Evolutionary conservation across 225 moss, liverwort and hornwort species (phyloP).

Genomic region (Physcomitrium patens): DNA sequence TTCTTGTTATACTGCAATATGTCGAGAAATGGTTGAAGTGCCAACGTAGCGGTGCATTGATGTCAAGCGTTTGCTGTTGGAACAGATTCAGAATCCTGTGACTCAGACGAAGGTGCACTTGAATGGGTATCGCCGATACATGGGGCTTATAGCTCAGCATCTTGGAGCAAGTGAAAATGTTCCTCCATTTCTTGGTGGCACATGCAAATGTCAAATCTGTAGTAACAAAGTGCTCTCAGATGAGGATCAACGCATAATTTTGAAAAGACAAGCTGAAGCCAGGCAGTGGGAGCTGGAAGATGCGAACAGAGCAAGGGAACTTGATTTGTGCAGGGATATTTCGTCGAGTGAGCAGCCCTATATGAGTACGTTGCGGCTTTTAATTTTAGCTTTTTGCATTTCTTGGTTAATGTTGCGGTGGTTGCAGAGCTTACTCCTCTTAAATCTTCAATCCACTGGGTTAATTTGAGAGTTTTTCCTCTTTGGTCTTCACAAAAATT

Average conservation of each 20-base stretch:
- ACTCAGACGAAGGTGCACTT: conserved; percentile 79
- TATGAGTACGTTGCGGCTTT: conserved; percentile 70
- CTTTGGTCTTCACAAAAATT: conserved; percentile 17
- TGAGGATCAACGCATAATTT: conserved; percentile 38
- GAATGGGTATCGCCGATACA: conserved; percentile 73
- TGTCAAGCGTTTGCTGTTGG: conserved; percentile 23
- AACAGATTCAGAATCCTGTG: conserved; percentile 68
- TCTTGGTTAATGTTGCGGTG: conserved; percentile 83
- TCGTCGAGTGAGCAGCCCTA: conserved; percentile 67
- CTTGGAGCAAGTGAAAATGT: conserved; percentile 67
- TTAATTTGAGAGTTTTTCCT: conserved; percentile 28
- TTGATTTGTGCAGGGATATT: conserved; percentile 42
- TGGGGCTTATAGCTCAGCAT: conserved; percentile 55
- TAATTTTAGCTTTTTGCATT: conserved; percentile 77
- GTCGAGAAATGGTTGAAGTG: not conserved
- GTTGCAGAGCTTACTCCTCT: conserved; percentile 45
- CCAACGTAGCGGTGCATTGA: conserved; percentile 8
- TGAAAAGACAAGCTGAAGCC: conserved; percentile 46
- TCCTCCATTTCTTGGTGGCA: conserved; percentile 76
- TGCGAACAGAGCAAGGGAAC: conserved; percentile 44
- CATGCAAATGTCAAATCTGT: conserved; percentile 81
- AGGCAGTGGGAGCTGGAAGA: conserved; percentile 44
- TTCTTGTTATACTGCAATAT: not conserved
- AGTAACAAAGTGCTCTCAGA: conserved; percentile 42
- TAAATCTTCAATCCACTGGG: conserved; percentile 32